Base-by-base conservation (phyloP, 306 rosid genomes). In the Canavalia ensiformis region DNA sequence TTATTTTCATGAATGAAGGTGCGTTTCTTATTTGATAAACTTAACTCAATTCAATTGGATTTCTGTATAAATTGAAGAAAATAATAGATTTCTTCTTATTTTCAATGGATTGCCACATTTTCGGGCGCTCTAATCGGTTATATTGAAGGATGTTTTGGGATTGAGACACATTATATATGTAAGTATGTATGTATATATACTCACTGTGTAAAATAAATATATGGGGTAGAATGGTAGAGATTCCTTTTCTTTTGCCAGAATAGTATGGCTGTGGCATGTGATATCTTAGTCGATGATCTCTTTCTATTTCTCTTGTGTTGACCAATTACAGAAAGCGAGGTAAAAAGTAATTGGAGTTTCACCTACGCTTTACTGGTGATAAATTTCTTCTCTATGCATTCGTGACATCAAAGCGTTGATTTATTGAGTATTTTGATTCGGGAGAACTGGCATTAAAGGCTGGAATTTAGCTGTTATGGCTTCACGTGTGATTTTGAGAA, bases 401-500 rank as follows among this genome's bases (percentile, higher is more conserved):
- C 11, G 49, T 67, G 54, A 25, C 72, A 41, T 56, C 12, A 55
- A 39, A 37, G 39, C 52, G 33, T 69, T 81, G 45, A 29, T 30
- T 62, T 59, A 59, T 50, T 5, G 11, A 83, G 68, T 6, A 18
- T 70, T 42, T 54, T 75, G 29, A 30, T 52, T 58, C 1, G 68
- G 10, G 59, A 67, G 13, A 74, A 59, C 3, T 79, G 81, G 25
- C 39, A 51, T 77, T 37, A 31, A 62, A 31, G 73, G 66, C 63
- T 68, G 42, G 47, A 69, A 79, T 41, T 74, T 79, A 7, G 39
- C 33, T 84, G 83, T 9, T 68, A 93, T 91, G 97, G 93, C 97
- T 68, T 88, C 89, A 6, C 82, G 81, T 60, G 89, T 88, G 39
- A 78, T 94, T 84, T 81, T 89, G 67, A 82, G 83, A 56, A 86